These are phyloP conservation scores for Clitopilus hobsonii DNA, from an alignment of 768 basidiomycete species.

Conservation along the genomic window DNA sequence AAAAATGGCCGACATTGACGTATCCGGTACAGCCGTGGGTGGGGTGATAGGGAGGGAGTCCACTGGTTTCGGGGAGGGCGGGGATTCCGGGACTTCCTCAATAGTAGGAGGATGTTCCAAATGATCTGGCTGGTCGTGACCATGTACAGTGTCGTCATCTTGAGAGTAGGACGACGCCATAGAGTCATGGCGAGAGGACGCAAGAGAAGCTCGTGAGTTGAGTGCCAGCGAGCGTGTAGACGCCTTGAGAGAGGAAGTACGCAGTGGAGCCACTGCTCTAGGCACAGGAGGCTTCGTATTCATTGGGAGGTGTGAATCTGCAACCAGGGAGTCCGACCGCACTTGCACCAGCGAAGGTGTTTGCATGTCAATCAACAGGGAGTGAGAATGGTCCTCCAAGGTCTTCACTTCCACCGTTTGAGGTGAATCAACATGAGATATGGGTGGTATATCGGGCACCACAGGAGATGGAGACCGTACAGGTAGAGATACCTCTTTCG, in stretches of 20 bases:
- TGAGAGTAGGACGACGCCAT: not conserved
- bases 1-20: conserved; percentile 20
- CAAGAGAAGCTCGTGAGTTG: not conserved
- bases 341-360: no score
- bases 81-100: not conserved
- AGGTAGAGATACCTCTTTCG: not conserved
- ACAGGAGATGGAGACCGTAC: not conserved
- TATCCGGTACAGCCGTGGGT: conserved; percentile 6
- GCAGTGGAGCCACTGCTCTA: not conserved
- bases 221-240: not conserved
- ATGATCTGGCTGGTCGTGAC: not conserved
- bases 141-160: not conserved
- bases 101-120: not conserved
- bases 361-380: no score
- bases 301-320: not conserved
- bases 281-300: not conserved
- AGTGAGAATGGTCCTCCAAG: no score
- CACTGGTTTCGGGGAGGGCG: not conserved
- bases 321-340: no score
- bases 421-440: no score
- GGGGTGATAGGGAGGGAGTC: not conserved
- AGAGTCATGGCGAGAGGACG: not conserved
- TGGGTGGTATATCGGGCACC: not conserved
- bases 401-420: no score
- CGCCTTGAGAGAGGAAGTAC: not conserved